Evolutionary conservation across 345 rosid species (phyloP), one percentile per base, ranked within the genome.

Genomic region (Pistacia integerrima): DNA sequence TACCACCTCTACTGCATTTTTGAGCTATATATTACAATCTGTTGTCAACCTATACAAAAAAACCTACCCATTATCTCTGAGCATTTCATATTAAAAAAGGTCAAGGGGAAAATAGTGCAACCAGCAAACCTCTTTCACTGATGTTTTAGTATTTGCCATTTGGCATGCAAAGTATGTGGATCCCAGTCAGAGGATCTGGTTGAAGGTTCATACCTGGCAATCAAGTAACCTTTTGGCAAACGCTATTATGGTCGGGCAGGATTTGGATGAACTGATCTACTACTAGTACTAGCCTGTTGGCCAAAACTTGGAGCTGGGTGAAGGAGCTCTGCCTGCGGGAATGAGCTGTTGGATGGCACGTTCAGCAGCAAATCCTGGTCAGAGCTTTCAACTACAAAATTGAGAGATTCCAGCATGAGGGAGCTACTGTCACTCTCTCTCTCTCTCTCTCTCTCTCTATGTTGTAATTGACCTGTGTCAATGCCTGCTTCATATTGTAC

Each of bases 321-420:
- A 79, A 96, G 98, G 72, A 96, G 93, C 83, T 96, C 99, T 41
- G 98, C 98, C 81, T 92, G 94, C 41, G 97, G 90, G 76, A 93
- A 96, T 36, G 92, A 96, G 78, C 93, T 82, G 14, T 90, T 90
- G 78, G 88, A 89, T 46, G 99, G 97, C 79, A 96, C 89, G 22
- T 93, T 91, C 63, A 96, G 76, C 75, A 95, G 94, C 79, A 96
- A 85, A 74, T 92, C 97, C 74, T 93, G 94, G 76, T 92, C 92
- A 16, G 88, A 89, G 74, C 80, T 88, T 72, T 87, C 93, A 76
- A 87, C 88, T 3, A 79, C 84, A 68, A 80, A 90, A 80, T 82
- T 79, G 41, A 83, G 81, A 54, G 90, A 82, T 83, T 90, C 92
- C 70, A 90, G 84, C 88, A 75, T 76, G 64, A 87, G 81, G 74